Evolutionary conservation across 2,329 filamentous ascomycete species (phyloP), one percentile per base, ranked within the genome.

Genomic region (Orbilia quercus): DNA sequence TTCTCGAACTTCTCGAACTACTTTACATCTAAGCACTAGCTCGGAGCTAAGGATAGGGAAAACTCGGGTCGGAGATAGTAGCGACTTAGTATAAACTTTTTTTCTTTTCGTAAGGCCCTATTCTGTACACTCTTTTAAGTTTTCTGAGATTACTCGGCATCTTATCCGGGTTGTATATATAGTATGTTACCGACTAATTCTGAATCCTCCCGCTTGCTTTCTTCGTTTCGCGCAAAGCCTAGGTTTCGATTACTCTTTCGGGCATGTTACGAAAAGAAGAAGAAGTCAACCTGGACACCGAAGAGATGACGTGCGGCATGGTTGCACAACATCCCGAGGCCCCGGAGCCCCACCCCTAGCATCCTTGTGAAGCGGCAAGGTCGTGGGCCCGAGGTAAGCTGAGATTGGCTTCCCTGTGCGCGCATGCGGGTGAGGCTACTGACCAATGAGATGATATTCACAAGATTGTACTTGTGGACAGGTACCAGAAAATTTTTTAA

Each of bases 241-340:
- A 36, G 48, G 25, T 18, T 53, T 7, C 18, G 45, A 59, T 50
- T 50, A 36, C 45, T 44, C 18, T 12, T 67, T 54, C 18, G 16
- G n/a, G 47, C 44, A 53, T 40, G 23, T 48, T 40, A 53, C 48
- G 58, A 50, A 57, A 42, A 28, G 23, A 51, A 60, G 47, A 53
- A 48, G 31, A 25, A n/a, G 23, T 7, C 40, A 34, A 63, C n/a
- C n/a, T n/a, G n/a, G n/a, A n/a, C n/a, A n/a, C n/a, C n/a, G n/a
- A 63, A 23, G 28, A 31, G 28, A 31, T 5, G 9, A 9, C 28
- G 28, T 55, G 28, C 44, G 31, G 50, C 44, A 64, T 65, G 69
- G 69, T 73, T 62, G 69, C 69, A 73, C 69, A 66, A 55, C 60
- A 66, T 73, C 60, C 69, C 69, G 62, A 64, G 62, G 69, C 45